Conservation (phyloP, 2,329 filamentous ascomycete species). For the Dactylellina drechsleri region DNA sequence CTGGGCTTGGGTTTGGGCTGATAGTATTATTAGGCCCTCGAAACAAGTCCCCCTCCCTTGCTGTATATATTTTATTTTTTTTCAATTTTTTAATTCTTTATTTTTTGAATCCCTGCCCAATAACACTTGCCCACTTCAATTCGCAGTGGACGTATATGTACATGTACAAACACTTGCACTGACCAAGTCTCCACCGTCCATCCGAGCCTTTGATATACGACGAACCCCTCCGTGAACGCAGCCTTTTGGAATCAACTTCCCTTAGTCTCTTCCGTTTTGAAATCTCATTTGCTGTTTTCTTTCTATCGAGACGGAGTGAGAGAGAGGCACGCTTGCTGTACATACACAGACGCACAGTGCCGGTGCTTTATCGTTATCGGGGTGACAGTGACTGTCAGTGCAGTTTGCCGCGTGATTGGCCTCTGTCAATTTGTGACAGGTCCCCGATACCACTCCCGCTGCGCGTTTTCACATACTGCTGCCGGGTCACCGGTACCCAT, state of each 20-base stretch:
- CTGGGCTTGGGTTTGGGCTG: neutral
- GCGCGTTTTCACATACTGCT: constrained; percentile 42
- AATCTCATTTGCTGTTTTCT: constrained; percentile 1
- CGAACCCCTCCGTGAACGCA: neutral
- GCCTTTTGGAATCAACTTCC: neutral
- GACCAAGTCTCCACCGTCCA: neutral
- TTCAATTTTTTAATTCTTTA: neutral
- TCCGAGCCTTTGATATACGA: neutral
- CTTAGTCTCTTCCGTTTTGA: too few relatives aligned
- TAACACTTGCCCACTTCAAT: constrained; percentile 34
- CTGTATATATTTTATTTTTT: constrained; percentile 11
- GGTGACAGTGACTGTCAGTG: neutral
- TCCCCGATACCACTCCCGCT: constrained; percentile 39
- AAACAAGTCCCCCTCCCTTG: constrained; percentile 23
- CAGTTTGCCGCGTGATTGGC: constrained; percentile 24
- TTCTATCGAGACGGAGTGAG: neutral
- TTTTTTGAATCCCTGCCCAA: constrained; percentile 17
- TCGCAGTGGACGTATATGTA: constrained; percentile 12
- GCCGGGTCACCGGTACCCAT: constrained; percentile 39
- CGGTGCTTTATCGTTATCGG: constrained; percentile 43
- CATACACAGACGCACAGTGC: neutral
- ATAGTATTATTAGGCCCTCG: neutral
- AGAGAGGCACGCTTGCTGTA: neutral
- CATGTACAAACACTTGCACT: neutral
- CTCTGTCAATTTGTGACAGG: constrained; percentile 38